phyloP scores from a whole-genome alignment of 495 filamentous ascomycete genomes.

The Chlorociboria aeruginascens region DNA sequence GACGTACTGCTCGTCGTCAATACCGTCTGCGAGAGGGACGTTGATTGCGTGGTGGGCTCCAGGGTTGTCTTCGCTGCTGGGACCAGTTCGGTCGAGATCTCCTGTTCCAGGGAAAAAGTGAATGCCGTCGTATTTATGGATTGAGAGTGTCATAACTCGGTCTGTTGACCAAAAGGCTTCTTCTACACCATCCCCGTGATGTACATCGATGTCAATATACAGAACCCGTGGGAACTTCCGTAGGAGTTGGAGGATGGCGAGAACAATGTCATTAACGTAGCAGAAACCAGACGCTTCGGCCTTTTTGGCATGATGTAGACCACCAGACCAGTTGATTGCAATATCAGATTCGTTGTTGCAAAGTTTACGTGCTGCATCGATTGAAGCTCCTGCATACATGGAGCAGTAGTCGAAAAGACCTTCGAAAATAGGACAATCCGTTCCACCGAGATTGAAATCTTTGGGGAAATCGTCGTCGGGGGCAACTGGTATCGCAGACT shows the following conservation, averaged over 20 bases:
- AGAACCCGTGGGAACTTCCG: constrained; percentile 82
- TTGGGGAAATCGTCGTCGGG: constrained; percentile 29
- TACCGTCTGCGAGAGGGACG: constrained; percentile 88
- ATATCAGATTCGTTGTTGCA: constrained; percentile 80
- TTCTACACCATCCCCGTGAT: constrained; percentile 95
- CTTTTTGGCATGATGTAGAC: constrained; percentile 95
- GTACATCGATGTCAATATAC: constrained; percentile 97
- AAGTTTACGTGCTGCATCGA: constrained; percentile 86
- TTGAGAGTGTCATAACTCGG: constrained; percentile 89
- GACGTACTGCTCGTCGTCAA: constrained; percentile 85
- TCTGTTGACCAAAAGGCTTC: constrained; percentile 95
- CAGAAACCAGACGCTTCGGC: constrained; percentile 91
- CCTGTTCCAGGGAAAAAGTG: constrained; percentile 96
- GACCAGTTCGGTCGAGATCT: constrained; percentile 81
- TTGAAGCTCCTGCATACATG: constrained; percentile 78
- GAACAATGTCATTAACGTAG: constrained; percentile 97
- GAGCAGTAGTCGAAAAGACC: constrained; percentile 91
- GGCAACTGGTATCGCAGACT: constrained; percentile 28
- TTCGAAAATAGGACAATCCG: constrained; percentile 95
- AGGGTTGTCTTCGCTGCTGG: constrained; percentile 68
- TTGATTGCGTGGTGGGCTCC: constrained; percentile 95
- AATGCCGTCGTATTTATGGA: constrained; percentile 85
- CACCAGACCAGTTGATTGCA: constrained; percentile 98
- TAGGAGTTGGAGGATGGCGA: constrained; percentile 83
- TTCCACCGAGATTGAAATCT: constrained; percentile 58